Evolutionary conservation across 139 green algal species (phyloP).

Genomic region (Auxenochlorella pyrenoidosa): DNA sequence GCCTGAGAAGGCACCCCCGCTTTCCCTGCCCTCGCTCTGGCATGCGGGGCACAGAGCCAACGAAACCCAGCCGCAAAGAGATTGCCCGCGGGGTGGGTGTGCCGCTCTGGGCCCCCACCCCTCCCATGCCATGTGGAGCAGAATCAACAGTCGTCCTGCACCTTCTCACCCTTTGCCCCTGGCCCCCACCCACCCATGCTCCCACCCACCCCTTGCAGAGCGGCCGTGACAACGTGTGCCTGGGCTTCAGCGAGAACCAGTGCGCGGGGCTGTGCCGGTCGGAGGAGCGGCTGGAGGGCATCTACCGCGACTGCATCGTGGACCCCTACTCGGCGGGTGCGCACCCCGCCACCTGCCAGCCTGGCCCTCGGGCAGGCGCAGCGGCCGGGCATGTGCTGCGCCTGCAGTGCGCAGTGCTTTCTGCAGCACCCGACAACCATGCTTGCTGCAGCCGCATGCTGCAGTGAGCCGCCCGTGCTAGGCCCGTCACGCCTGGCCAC

Average conservation of each 20-base stretch:
- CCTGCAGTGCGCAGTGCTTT: no score
- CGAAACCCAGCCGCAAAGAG: no score
- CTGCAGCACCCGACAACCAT: no score
- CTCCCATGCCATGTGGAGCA: no score
- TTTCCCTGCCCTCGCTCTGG: no score
- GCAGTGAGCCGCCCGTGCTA: neutral
- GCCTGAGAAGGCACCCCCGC: no score
- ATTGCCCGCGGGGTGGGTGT: no score
- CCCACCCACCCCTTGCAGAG: constrained; percentile 31
- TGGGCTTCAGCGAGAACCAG: constrained; percentile 57
- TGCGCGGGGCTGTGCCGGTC: constrained; percentile 60
- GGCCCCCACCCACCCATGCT: no score
- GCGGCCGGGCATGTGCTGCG: neutral
- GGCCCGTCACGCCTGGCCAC: neutral
- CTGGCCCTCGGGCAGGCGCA: neutral
- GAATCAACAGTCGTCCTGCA: neutral
- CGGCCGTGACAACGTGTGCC: constrained; percentile 46
- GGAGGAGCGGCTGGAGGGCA: constrained; percentile 56
- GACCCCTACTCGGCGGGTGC: constrained; percentile 42
- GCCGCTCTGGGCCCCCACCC: no score
- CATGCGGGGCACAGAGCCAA: no score
- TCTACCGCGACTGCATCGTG: constrained; percentile 51
- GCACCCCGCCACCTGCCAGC: neutral
- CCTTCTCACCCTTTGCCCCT: neutral
- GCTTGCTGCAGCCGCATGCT: no score